Evolutionary conservation across 345 rosid species (phyloP), one percentile per base, ranked within the genome.

Genomic region (Mallotus nudiflorus): DNA sequence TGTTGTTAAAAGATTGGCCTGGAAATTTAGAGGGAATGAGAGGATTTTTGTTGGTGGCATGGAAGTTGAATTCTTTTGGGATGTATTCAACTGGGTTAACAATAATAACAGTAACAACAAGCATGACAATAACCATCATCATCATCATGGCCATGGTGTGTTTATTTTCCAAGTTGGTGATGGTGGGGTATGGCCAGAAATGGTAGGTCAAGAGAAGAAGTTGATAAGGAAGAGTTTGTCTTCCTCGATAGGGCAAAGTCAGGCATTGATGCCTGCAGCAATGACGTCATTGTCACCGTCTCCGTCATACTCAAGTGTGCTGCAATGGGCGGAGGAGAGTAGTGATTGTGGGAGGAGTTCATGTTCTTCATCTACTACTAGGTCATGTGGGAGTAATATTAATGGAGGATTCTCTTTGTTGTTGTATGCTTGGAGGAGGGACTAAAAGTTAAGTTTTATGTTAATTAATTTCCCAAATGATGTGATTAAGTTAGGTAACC

Each of bases 281-380:
- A 10, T 28, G 0, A 2, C 20, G 25, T 31, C 73, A 4, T n/a
- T 72, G 33, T 80, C 85, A 0, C 68, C 80, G 0, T 80, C 89
- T 19, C 83, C 79, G 19, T 80, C 87, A 49, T 71, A 80, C 78
- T 78, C 86, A 0, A 84, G 87, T 42, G 87, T 86, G 75, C 54
- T 84, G 82, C 86, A 86, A 45, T 86, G 90, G 90, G 87, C 90
- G 27, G 90, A 86, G 75, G 90, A 86, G 82, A 86, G 90, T 67
- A 80, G 86, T 65, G 90, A 86, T 19, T 78, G 85, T 50, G 78
- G 87, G 49, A 80, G 87, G 28, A 86, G 90, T 37, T 86, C 86
- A 28, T 82, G 83, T n/a, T 86, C 84, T 61, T 86, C 90, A 2
- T 81, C 89, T 3, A 75, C 82, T 0, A 73, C 78, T 3, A 80